These are phyloP conservation scores for Globisporangium nodosum DNA, from an alignment of 352 stramenopile species.

Conservation along the genomic window DNA sequence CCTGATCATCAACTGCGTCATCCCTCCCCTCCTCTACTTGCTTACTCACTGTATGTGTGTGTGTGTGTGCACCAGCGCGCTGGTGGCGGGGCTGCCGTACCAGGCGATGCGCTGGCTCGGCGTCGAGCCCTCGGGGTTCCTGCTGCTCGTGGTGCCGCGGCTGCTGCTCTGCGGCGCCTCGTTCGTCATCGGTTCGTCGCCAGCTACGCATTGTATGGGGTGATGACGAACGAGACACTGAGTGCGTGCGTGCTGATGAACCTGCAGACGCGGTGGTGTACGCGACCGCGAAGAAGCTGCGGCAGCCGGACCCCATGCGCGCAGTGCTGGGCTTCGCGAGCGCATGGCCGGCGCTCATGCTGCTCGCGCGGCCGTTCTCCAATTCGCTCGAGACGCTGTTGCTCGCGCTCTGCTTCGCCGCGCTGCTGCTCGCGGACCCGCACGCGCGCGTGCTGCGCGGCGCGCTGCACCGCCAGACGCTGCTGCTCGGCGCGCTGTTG, in stretches of 20 bases:
- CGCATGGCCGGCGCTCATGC: constrained; percentile 61
- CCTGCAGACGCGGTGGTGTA: constrained; percentile 38
- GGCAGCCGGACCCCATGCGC: constrained; percentile 10
- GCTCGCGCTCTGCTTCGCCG: constrained; percentile 48
- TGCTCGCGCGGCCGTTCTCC: constrained; percentile 73
- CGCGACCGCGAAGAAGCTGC: constrained; percentile 25
- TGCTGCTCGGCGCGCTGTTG: constrained; percentile 57
- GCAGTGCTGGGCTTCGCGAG: constrained; percentile 55
- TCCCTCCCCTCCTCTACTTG: not conserved
- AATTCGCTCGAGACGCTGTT: constrained; percentile 71
- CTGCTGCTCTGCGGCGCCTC: constrained; percentile 57
- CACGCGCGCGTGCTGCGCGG: constrained; percentile 29
- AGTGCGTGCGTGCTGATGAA: not conserved
- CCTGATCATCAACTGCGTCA: not conserved
- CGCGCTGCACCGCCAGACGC: constrained; percentile 39
- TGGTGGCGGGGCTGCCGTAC: constrained; percentile 48
- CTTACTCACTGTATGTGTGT: not conserved
- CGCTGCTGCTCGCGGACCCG: constrained; percentile 41
- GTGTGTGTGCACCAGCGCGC: constrained; percentile 17
- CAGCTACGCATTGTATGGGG: not conserved
- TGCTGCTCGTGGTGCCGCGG: constrained; percentile 51
- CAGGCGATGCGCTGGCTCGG: constrained; percentile 34
- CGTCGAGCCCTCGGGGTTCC: constrained; percentile 27
- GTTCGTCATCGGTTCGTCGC: constrained; percentile 35
- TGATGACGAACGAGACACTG: not conserved